A percentile compares a stretch with the other conserved stretches of the same genome.
These are phyloP conservation scores for Nyssa sinensis DNA, from an alignment of 148 eudicot genomes.

Conservation along the genomic window DNA sequence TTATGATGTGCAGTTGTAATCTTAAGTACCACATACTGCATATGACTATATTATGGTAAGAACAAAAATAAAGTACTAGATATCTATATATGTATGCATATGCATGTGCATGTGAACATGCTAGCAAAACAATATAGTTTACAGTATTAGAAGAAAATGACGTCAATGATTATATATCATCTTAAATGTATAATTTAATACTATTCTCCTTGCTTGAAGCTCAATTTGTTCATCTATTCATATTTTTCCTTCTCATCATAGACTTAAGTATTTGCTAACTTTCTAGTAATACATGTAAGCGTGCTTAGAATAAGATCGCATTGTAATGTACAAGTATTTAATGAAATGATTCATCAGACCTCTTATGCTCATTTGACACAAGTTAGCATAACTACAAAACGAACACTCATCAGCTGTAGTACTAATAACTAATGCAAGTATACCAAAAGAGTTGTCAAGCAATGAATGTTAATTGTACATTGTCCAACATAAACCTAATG, in stretches of 20 bases:
- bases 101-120: not conserved
- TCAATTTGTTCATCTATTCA: not conserved
- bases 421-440: no score
- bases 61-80: not conserved
- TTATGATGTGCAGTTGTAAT: not conserved
- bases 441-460: no score
- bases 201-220: not conserved
- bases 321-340: not conserved
- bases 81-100: not conserved
- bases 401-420: no score
- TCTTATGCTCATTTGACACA: not conserved
- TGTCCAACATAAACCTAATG: no score
- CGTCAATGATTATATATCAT: not conserved
- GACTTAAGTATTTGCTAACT: not conserved
- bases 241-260: not conserved
- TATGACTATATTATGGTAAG: not conserved
- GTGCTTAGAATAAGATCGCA: not conserved
- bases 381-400: not conserved
- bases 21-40: slow-evolving; percentile 1
- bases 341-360: not conserved
- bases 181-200: not conserved
- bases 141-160: not conserved
- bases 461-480: no score
- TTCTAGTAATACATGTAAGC: no score
- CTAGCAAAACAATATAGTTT: not conserved